These are phyloP conservation scores for Terana coerulea DNA, from an alignment of 768 basidiomycete genomes.

Conservation along the genomic window DNA sequence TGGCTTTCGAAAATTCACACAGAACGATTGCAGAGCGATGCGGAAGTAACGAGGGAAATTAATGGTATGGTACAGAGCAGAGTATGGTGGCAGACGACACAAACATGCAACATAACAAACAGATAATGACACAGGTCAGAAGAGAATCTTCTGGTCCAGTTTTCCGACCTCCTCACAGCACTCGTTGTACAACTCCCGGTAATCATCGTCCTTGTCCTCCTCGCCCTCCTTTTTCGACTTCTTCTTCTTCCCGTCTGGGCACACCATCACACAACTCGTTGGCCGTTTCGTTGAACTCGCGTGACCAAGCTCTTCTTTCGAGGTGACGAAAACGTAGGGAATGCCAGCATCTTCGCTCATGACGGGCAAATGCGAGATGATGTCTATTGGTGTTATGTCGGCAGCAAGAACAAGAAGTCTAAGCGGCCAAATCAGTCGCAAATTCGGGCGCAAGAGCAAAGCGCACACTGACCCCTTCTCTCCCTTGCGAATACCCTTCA, in stretches of 20 bases:
- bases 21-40: too few species aligned
- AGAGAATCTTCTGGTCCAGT: constrained; percentile 66
- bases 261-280: constrained; percentile 96
- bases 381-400: constrained; percentile 97
- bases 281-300: constrained; percentile 97
- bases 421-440: too few species aligned
- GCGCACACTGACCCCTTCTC: constrained; percentile 78
- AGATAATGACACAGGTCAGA: constrained; percentile 38
- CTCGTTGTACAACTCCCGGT: constrained; percentile 82
- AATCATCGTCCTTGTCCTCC: constrained; percentile 69
- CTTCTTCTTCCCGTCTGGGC: constrained; percentile 76
- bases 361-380: constrained; percentile 94
- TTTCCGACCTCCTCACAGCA: constrained; percentile 82
- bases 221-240: constrained; percentile 56
- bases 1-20: constrained; percentile 1
- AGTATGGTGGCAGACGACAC: too few species aligned
- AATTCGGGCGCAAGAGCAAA: too few species aligned
- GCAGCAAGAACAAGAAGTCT: constrained; percentile 91
- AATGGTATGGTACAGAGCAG: constrained; percentile 10
- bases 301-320: constrained; percentile 93
- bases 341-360: constrained; percentile 91
- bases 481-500: constrained; percentile 95
- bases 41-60: not conserved
- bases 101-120: too few species aligned
- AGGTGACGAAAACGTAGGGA: constrained; percentile 86